Evolutionary conservation across 495 filamentous ascomycete species (phyloP).

Genomic region (Bryoglossum gracile): DNA sequence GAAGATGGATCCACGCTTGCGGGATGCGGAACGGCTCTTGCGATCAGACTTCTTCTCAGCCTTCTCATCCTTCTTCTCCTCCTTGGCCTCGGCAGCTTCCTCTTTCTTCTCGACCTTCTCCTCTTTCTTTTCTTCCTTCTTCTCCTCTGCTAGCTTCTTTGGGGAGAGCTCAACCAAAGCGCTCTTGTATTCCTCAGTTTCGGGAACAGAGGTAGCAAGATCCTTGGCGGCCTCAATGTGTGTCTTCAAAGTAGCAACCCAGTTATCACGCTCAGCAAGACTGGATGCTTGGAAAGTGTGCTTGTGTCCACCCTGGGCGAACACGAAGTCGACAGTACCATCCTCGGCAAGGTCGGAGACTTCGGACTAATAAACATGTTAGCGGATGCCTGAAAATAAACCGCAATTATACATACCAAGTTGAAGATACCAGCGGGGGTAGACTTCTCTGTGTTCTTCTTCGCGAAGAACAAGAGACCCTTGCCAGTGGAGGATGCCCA

Average conservation of each 20-base stretch:
- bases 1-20: constrained; percentile 83
- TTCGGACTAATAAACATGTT: constrained; percentile 48
- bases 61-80: constrained; percentile 35
- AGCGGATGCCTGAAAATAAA: not conserved
- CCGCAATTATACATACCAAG: constrained; percentile 50
- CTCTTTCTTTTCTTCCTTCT: constrained; percentile 37
- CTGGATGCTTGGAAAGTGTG: constrained; percentile 76
- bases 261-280: constrained; percentile 77
- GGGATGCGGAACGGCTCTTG: constrained; percentile 65
- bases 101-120: constrained; percentile 33
- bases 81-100: constrained; percentile 36
- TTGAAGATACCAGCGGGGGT: constrained; percentile 77
- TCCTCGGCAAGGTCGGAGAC: constrained; percentile 70
- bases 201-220: constrained; percentile 56
- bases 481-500: constrained; percentile 93
- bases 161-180: constrained; percentile 63
- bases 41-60: constrained; percentile 46
- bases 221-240: constrained; percentile 75
- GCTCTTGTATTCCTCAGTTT: constrained; percentile 73
- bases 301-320: constrained; percentile 80
- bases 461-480: constrained; percentile 88
- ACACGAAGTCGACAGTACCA: constrained; percentile 69
- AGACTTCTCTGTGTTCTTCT: constrained; percentile 69
- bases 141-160: constrained; percentile 39
- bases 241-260: constrained; percentile 69